Base-by-base conservation (phyloP, 371 early-diverging fungal species). In the Mucor lusitanicus region DNA sequence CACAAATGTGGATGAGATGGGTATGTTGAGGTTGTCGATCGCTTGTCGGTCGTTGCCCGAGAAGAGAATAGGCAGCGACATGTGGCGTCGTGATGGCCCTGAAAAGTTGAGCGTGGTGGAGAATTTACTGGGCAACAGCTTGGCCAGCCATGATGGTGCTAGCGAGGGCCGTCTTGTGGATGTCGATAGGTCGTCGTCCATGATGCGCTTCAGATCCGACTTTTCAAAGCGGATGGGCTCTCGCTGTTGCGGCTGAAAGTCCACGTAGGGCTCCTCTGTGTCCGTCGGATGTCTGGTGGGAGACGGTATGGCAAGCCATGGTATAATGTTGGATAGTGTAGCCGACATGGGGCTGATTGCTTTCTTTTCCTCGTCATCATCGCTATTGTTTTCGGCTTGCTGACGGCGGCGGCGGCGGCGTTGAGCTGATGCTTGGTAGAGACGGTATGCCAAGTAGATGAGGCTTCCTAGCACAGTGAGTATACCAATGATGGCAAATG, bases 401-500 rank as follows among this genome's bases (percentile, higher is more conserved):
- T 48, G 23, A 21, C 35, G 59, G 19, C 28, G 63, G 27, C 35
- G 59, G 19, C 28, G 63, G 53, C 39, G 58, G 27, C 35, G 59
- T 62, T 48, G 27, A 2, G n/a, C n/a, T 27, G 17, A 48, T 3
- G 69, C 42, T 55, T 63, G 55, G 60, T 64, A 78, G 6, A 73
- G 68, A 25, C 77, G 65, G 53, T 74, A 79, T 11, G 53, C 67
- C 25, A 76, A n/a, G 40, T 71, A 79, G 7, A 59, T 40, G 6
- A 80, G 65, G 27, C 70, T 30, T 6, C 46, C 66, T 2, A 71
- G 25, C 5, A 73, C 35, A 8, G 77, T 30, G 7, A 78, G 37
- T 9, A 81, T 32, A 0, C 81, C 81, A 37, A 81, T 60, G 17
- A 75, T 68, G n/a, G 81, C 81, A 71, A 81, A 81, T 6, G 69